Evolutionary conservation across 129 eudicot species (phyloP).

Genomic region (Gnaphalium uliginosum): DNA sequence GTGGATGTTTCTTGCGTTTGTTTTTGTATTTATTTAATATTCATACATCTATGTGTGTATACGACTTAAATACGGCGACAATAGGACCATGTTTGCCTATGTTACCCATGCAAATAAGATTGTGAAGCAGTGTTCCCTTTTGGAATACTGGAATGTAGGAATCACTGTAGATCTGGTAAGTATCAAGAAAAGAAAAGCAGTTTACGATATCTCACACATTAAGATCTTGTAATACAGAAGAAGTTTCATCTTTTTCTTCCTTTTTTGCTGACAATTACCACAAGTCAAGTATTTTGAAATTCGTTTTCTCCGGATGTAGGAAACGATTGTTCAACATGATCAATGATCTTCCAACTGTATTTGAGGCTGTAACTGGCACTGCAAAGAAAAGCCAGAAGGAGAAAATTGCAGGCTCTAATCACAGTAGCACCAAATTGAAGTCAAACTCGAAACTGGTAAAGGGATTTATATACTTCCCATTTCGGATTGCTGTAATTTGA

Average conservation of each 20-base stretch:
- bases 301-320: constrained; percentile 41
- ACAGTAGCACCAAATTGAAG: constrained; percentile 68
- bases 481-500: not conserved
- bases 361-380: constrained; percentile 69
- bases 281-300: not conserved
- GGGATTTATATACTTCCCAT: constrained; percentile 11
- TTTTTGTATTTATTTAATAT: too few species aligned
- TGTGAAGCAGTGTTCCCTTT: not conserved
- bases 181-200: not conserved
- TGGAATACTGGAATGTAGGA: not conserved
- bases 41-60: not conserved
- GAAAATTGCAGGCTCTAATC: constrained; percentile 54
- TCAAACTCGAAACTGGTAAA: constrained; percentile 71
- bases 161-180: not conserved
- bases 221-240: not conserved
- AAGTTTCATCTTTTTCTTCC: constrained; percentile 5
- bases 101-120: not conserved
- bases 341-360: constrained; percentile 78
- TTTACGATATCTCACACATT: not conserved
- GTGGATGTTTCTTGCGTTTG: too few species aligned
- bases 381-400: constrained; percentile 73
- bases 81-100: not conserved
- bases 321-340: constrained; percentile 71
- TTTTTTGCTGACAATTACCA: constrained; percentile 14
- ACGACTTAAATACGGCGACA: not conserved